Conservation (phyloP, 768 basidiomycete genomes). For the Russula emetica region DNA sequence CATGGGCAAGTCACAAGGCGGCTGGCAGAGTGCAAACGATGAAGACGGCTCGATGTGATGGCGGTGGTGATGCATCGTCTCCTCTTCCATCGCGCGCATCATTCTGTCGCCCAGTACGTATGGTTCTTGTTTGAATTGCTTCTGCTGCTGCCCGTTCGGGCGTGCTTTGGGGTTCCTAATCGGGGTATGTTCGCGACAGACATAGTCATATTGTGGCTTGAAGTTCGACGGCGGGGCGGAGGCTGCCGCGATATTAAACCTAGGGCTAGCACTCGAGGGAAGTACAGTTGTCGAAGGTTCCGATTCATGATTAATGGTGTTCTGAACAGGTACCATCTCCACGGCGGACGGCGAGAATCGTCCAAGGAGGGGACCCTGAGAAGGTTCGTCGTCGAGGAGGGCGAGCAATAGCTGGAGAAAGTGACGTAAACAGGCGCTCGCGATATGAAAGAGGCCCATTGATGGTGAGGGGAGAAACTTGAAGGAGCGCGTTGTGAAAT, state of each 20-base stretch:
- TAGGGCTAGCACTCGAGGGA: neutral
- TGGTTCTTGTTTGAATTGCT: neutral
- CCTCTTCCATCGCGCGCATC: neutral
- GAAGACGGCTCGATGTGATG: constrained; percentile 17
- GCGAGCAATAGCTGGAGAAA: constrained; percentile 25
- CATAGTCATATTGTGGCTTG: neutral
- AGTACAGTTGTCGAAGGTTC: constrained; percentile 3
- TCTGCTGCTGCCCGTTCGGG: neutral
- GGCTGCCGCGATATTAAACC: neutral
- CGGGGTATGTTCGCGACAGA: neutral
- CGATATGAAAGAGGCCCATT: constrained; percentile 25
- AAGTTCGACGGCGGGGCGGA: neutral
- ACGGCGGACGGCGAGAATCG: constrained; percentile 16
- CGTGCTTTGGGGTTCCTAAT: neutral
- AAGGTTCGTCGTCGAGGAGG: constrained; percentile 23
- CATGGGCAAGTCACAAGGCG: constrained; percentile 19
- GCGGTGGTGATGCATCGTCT: neutral
- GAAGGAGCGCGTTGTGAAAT: constrained; percentile 5
- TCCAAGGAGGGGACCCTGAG: constrained; percentile 23
- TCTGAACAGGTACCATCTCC: constrained; percentile 10
- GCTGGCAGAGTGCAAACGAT: constrained; percentile 16
- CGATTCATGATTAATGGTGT: constrained; percentile 1
- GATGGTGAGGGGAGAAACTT: neutral
- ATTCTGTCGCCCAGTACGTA: neutral
- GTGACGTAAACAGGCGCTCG: constrained; percentile 19